These are phyloP conservation scores for Penicillium rolfsii DNA, from an alignment of 2,329 filamentous ascomycete genomes.

Conservation along the genomic window DNA sequence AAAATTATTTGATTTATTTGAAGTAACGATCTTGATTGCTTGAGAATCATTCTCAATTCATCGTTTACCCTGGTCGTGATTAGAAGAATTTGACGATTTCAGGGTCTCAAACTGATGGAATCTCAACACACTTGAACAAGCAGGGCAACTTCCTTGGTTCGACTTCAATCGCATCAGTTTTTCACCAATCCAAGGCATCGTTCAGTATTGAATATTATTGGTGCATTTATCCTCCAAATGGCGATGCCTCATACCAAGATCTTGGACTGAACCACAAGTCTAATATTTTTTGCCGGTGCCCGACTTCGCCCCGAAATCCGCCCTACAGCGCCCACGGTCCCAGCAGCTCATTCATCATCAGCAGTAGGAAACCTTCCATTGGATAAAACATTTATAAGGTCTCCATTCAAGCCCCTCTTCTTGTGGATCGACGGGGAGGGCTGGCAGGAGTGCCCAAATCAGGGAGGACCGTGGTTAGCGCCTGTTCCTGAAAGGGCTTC, in stretches of 20 bases:
- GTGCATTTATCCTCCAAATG: neutral
- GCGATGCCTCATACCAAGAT: slow-evolving; percentile 1
- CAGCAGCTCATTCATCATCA: neutral
- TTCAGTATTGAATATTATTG: neutral
- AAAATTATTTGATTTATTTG: too few relatives aligned
- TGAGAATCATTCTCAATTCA: too few relatives aligned
- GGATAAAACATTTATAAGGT: neutral
- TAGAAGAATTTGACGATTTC: too few relatives aligned
- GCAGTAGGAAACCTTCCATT: neutral
- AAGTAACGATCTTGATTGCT: too few relatives aligned
- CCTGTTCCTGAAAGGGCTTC: neutral
- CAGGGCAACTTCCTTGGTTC: too few relatives aligned
- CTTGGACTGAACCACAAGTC: neutral
- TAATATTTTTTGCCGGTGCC: neutral
- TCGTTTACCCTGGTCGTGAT: too few relatives aligned
- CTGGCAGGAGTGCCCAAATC: slow-evolving; percentile 10
- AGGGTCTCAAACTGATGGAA: too few relatives aligned
- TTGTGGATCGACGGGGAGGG: slow-evolving; percentile 23
- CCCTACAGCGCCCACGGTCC: neutral
- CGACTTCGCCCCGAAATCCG: neutral
- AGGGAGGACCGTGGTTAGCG: neutral
- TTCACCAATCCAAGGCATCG: too few relatives aligned
- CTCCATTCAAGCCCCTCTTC: neutral
- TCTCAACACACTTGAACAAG: too few relatives aligned
- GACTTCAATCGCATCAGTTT: too few relatives aligned